Percentiles rank a stretch among this genome's conserved stretches.
Conservation (phyloP, 352 stramenopile genomes). For the Phytophthora pistaciae region DNA sequence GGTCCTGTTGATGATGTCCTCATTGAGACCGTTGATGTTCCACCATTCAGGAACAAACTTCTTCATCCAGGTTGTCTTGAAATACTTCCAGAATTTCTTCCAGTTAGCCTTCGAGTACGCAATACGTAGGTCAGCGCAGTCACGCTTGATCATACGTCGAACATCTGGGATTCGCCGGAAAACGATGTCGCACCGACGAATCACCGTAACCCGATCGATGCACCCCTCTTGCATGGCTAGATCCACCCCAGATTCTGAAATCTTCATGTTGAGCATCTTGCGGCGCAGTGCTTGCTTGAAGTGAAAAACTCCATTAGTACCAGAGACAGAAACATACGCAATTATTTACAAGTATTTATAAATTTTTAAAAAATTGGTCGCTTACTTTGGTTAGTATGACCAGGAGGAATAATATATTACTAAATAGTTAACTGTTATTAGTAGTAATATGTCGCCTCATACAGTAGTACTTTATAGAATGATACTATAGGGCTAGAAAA, state of each 20-base stretch:
- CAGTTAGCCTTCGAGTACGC: neutral
- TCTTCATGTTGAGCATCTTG: constrained; percentile 17
- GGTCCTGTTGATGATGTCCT: neutral
- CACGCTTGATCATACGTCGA: neutral
- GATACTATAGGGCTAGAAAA: too few relatives aligned
- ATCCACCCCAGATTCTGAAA: neutral
- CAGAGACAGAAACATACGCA: too few relatives aligned
- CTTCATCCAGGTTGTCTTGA: constrained; percentile 14
- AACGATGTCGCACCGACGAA: neutral
- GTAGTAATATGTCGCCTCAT: too few relatives aligned
- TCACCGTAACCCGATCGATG: constrained; percentile 5
- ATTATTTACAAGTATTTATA: too few relatives aligned
- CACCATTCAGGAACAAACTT: neutral
- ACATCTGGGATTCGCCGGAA: neutral
- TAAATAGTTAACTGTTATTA: too few relatives aligned
- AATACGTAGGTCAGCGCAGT: neutral
- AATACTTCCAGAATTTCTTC: neutral
- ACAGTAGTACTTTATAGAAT: too few relatives aligned
- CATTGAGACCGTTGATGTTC: neutral
- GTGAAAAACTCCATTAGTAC: neutral
- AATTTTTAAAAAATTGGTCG: too few relatives aligned
- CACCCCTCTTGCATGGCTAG: constrained; percentile 3
- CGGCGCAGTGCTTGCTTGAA: constrained; percentile 16
- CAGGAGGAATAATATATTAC: too few relatives aligned
- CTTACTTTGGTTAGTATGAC: too few relatives aligned